Evolutionary conservation across 2,329 filamentous ascomycete species (phyloP).

Genomic region (Alternaria novae-zelandiae): DNA sequence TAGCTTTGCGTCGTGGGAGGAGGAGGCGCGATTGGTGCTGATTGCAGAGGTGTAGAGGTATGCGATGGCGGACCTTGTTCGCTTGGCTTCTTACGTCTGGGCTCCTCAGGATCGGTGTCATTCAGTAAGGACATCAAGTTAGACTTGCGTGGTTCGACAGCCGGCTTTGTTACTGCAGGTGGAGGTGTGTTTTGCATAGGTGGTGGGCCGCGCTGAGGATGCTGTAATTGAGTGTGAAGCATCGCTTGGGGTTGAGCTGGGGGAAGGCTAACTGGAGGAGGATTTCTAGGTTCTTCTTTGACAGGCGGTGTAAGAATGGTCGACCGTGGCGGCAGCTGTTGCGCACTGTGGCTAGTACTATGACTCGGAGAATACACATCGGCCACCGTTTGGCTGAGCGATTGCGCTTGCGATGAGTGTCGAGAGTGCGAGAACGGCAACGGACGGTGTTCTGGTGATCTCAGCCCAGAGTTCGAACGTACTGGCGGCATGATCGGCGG

Average conservation of each 20-base stretch:
- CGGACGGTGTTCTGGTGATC: conserved; percentile 42
- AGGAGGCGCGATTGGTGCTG: conserved; percentile 41
- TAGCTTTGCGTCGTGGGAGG: conserved; percentile 30
- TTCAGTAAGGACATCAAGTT: conserved; percentile 49
- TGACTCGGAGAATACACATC: conserved; percentile 32
- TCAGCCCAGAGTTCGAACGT: conserved; percentile 31
- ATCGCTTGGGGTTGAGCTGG: conserved; percentile 29
- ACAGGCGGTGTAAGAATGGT: conserved; percentile 39
- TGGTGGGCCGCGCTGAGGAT: conserved; percentile 28
- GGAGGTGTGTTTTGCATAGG: conserved; percentile 25
- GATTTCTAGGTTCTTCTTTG: conserved; percentile 43
- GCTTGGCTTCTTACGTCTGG: conserved; percentile 40
- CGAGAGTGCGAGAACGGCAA: conserved; percentile 38
- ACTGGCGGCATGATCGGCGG: conserved; percentile 32
- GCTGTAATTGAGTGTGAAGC: conserved; percentile 29
- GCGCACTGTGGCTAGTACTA: conserved; percentile 20
- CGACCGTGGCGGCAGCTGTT: conserved; percentile 33
- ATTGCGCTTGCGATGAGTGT: conserved; percentile 32
- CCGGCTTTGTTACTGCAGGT: conserved; percentile 32
- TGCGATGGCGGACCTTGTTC: conserved; percentile 44
- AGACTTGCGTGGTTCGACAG: conserved; percentile 44
- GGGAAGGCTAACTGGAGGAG: conserved; percentile 25
- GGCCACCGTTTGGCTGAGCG: conserved; percentile 25
- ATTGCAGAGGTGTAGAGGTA: conserved; percentile 44
- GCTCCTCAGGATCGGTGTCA: conserved; percentile 46